Evolutionary conservation across 2,329 filamentous ascomycete species (phyloP), one percentile per base, ranked within the genome.

Genomic region (Verticillium zaregamsianum): DNA sequence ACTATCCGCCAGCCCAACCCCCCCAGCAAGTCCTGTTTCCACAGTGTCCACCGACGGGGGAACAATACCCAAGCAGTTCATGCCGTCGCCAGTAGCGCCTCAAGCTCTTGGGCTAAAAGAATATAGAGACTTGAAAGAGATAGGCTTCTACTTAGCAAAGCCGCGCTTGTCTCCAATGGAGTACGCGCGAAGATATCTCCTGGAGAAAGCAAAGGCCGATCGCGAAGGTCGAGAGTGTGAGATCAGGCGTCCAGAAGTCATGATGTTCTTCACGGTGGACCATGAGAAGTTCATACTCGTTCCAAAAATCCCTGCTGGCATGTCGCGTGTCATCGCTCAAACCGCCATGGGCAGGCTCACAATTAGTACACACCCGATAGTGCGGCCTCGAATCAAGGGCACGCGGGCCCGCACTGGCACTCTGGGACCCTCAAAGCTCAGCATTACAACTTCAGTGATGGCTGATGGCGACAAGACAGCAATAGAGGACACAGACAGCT

Each of bases 111-210:
- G 45, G 5, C 12, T 52, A 20, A 52, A 52, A 9, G 45, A 52
- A 9, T 52, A 23, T 9, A 52, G 45, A 20, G n/a, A 8, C 11
- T 8, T 14, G 45, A 52, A 52, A 52, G 45, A 52, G 20, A 23
- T 52, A 11, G 32, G 12, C 5, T 58, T 45, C 25, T 15, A n/a
- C 15, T 23, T 76, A 23, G 64, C 58, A 5, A 59, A 64, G 23
- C 74, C 75, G 0, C 71, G 75, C 0, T 57, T 79, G 4, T 77
- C 76, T 1, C 74, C 75, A 1, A 77, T 79, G 74, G 77, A 79
- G 54, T 78, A 78, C 57, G 61, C 69, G 9, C 71, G 77, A 8
- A 65, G 71, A 6, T 76, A 73, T 56, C 67, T 76, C 37, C 62
- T 79, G 2, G 72, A 76, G 55, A 71, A 74, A 54, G 68, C 72